These are phyloP conservation scores for Trichoderma pleuroti DNA, from an alignment of 2,329 filamentous ascomycete species.

Conservation along the genomic window DNA sequence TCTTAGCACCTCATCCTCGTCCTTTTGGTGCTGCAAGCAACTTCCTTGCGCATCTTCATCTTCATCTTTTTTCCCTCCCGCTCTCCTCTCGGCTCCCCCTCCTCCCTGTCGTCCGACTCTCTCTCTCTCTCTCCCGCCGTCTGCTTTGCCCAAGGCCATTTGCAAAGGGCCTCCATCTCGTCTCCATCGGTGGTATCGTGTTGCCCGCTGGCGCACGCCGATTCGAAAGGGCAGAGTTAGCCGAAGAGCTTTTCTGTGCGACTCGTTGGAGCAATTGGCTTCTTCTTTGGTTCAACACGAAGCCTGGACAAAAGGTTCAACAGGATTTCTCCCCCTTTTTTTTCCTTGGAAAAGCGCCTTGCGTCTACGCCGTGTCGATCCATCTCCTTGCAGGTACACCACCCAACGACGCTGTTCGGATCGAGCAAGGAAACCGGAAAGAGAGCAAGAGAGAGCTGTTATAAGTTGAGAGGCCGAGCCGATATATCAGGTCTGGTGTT, in stretches of 20 bases:
- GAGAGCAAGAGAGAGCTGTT: neutral
- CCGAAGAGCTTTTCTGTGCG: neutral
- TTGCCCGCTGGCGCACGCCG: conserved; percentile 3
- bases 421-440: neutral
- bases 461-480: neutral
- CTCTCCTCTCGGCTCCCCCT: neutral
- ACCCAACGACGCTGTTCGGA: neutral
- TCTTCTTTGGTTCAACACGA: neutral
- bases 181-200: neutral
- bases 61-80: neutral
- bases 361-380: neutral
- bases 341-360: neutral
- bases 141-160: neutral
- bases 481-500: neutral
- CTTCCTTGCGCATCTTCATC: conserved; percentile 1
- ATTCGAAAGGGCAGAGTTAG: neutral
- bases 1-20: neutral
- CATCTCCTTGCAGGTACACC: neutral
- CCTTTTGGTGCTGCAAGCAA: neutral
- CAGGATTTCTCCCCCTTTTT: neutral
- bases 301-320: neutral
- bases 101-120: neutral
- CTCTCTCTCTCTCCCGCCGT: no score
- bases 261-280: neutral
- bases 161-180: neutral